Percentiles rank a stretch among this genome's conserved stretches.
phyloP scores from a whole-genome alignment of 768 basidiomycete genomes.

The Pisolithus marmoratus region DNA sequence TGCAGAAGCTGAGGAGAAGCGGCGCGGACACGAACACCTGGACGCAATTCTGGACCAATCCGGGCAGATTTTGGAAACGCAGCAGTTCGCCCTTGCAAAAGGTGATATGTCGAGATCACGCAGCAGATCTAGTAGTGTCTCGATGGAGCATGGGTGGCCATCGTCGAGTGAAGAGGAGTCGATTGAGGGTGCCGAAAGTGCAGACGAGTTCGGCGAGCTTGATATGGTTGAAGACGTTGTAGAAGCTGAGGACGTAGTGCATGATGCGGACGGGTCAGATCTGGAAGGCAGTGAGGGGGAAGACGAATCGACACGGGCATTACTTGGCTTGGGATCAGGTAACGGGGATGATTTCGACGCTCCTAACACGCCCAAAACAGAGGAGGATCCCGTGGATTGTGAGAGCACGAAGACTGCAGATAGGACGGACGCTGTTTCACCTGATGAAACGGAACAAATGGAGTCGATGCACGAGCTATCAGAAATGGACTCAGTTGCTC shows the following conservation, averaged over 20 bases:
- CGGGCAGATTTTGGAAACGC: slow-evolving; percentile 78
- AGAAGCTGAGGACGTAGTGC: slow-evolving; percentile 2
- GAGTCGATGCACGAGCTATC: slow-evolving; percentile 21
- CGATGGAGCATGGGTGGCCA: slow-evolving; percentile 19
- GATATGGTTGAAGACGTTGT: slow-evolving; percentile 1
- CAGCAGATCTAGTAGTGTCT: slow-evolving; percentile 55
- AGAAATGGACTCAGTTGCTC: slow-evolving; percentile 21
- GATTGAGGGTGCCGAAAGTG: slow-evolving; percentile 18
- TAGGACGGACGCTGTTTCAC: not conserved
- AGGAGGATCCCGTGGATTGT: not conserved
- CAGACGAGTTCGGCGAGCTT: slow-evolving; percentile 36
- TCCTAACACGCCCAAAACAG: not conserved
- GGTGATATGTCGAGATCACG: slow-evolving; percentile 40
- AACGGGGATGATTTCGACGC: not conserved
- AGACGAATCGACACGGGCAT: slow-evolving; percentile 19
- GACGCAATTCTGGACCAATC: slow-evolving; percentile 89
- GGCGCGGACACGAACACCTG: slow-evolving; percentile 77
- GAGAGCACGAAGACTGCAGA: not conserved
- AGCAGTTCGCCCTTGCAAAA: slow-evolving; percentile 62
- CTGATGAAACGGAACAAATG: slow-evolving; percentile 9
- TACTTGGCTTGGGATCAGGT: slow-evolving; percentile 13
- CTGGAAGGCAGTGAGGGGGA: slow-evolving; percentile 1
- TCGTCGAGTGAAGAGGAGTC: slow-evolving; percentile 19
- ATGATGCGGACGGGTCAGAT: not conserved
- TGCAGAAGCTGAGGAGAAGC: slow-evolving; percentile 70